Conservation (phyloP, 352 stramenopile species). For the Globisporangium sylvaticum region DNA sequence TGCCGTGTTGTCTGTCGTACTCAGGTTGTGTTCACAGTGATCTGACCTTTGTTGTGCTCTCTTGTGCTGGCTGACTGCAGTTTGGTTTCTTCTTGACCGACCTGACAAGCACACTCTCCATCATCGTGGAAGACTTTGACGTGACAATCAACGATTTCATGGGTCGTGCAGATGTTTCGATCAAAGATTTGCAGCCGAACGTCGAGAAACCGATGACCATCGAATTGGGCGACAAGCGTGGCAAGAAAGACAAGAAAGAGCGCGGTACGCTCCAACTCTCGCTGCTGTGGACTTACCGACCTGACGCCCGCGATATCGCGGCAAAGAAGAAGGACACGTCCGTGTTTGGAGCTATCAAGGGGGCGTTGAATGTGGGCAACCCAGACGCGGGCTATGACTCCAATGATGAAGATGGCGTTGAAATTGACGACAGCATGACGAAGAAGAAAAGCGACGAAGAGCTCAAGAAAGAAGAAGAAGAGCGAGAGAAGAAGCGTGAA, state of each 20-base stretch:
- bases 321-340: slow-evolving; percentile 70
- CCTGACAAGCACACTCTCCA: slow-evolving; percentile 40
- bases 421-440: slow-evolving; percentile 39
- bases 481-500: slow-evolving; percentile 66
- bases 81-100: slow-evolving; percentile 70
- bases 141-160: slow-evolving; percentile 83
- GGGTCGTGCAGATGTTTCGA: slow-evolving; percentile 52
- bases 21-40: background rate
- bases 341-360: slow-evolving; percentile 40
- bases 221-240: slow-evolving; percentile 55
- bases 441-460: slow-evolving; percentile 68
- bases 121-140: slow-evolving; percentile 74
- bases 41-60: background rate
- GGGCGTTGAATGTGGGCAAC: slow-evolving; percentile 38
- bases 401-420: slow-evolving; percentile 63
- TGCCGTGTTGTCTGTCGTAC: background rate
- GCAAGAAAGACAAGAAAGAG: slow-evolving; percentile 66
- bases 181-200: slow-evolving; percentile 51
- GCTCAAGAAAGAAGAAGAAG: slow-evolving; percentile 65
- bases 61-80: slow-evolving; percentile 1
- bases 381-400: slow-evolving; percentile 76
- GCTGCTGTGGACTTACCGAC: slow-evolving; percentile 55
- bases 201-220: slow-evolving; percentile 53
- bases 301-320: slow-evolving; percentile 50
- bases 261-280: slow-evolving; percentile 47